phyloP scores from a whole-genome alignment of 2,329 filamentous ascomycete species.

The Penicillium sp. region DNA sequence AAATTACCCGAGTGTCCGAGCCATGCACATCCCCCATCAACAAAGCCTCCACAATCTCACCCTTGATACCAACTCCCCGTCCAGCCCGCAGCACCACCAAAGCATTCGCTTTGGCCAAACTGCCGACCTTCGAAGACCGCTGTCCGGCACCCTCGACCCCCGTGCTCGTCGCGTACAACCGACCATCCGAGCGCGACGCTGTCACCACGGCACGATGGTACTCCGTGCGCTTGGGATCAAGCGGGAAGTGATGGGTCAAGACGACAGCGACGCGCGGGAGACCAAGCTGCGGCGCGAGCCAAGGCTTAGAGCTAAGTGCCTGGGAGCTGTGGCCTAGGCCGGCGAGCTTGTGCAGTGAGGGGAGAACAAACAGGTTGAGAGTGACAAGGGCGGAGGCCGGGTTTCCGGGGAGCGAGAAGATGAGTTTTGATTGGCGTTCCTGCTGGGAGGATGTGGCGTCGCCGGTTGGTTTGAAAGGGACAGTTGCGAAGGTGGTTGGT shows the following conservation, averaged over 20 bases:
- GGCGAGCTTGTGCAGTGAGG: slow-evolving; percentile 72
- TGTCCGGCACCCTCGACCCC: slow-evolving; percentile 64
- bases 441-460: slow-evolving; percentile 47
- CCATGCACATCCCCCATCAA: slow-evolving; percentile 62
- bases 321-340: slow-evolving; percentile 53
- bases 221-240: slow-evolving; percentile 76
- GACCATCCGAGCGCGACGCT: slow-evolving; percentile 61
- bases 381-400: slow-evolving; percentile 91
- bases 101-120: slow-evolving; percentile 83
- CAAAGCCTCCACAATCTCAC: slow-evolving; percentile 70
- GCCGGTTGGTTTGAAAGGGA: slow-evolving; percentile 58
- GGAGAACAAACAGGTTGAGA: slow-evolving; percentile 90
- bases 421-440: slow-evolving; percentile 61
- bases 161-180: slow-evolving; percentile 73
- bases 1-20: slow-evolving; percentile 21
- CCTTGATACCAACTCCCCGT: slow-evolving; percentile 61
- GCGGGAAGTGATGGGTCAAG: slow-evolving; percentile 67
- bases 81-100: slow-evolving; percentile 61
- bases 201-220: slow-evolving; percentile 83
- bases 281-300: slow-evolving; percentile 59
- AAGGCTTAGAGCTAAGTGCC: slow-evolving; percentile 13
- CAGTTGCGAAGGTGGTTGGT: slow-evolving; percentile 92
- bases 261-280: slow-evolving; percentile 70
- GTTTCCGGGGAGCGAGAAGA: slow-evolving; percentile 92
- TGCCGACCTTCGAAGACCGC: slow-evolving; percentile 84